phyloP scores from a whole-genome alignment of 768 basidiomycete genomes.

The Lactarius deliciosus region DNA sequence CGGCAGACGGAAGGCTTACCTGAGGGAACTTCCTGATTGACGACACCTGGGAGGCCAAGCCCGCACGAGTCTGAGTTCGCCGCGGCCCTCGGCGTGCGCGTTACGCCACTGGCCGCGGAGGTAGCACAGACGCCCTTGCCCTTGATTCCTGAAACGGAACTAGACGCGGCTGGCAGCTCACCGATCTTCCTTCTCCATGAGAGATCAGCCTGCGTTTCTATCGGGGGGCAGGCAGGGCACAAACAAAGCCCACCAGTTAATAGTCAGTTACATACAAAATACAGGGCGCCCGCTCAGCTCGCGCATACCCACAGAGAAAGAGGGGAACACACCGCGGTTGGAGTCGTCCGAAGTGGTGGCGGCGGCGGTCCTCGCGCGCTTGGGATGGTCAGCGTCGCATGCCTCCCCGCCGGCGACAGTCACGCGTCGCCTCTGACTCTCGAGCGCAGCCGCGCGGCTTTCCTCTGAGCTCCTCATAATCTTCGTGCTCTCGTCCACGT shows the following conservation, averaged over 20 bases:
- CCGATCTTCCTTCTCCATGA: slow-evolving; percentile 8
- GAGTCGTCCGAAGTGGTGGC: neutral
- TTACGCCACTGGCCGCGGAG: neutral
- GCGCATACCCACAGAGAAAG: neutral
- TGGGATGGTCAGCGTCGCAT: neutral
- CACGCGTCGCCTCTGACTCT: neutral
- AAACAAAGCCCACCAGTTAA: neutral
- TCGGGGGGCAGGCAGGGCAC: neutral
- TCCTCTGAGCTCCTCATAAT: slow-evolving; percentile 6
- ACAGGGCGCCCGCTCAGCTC: neutral
- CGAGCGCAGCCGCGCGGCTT: neutral
- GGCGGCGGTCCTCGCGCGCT: neutral
- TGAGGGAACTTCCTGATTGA: neutral
- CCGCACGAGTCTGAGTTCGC: neutral
- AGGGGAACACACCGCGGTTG: neutral
- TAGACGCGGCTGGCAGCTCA: neutral
- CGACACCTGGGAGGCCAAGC: neutral
- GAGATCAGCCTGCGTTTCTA: slow-evolving; percentile 4
- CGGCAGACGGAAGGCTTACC: neutral
- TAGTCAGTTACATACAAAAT: neutral
- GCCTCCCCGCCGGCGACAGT: neutral
- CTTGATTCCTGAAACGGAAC: neutral
- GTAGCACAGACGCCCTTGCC: neutral
- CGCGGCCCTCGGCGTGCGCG: neutral
- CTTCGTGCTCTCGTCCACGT: neutral